phyloP scores from a whole-genome alignment of 352 stramenopile genomes.

The Nothophytophthora sp. region DNA sequence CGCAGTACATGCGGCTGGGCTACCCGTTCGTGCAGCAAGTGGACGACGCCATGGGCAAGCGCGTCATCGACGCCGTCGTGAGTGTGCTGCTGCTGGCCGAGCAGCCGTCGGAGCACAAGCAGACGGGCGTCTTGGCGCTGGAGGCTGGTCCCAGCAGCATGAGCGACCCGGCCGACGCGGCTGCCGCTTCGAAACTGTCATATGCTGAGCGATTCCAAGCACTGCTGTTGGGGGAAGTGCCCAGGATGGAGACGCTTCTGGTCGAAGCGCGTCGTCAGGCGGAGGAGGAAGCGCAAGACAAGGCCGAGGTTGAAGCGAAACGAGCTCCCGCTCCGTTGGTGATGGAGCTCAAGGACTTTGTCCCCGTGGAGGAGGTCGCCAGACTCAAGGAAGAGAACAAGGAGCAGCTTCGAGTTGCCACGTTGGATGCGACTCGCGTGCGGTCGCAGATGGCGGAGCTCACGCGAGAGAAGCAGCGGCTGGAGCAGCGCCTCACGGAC shows the following conservation, averaged over 20 bases:
- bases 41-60: conserved; percentile 62
- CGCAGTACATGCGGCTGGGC: conserved; percentile 59
- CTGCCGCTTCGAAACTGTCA: conserved; percentile 43
- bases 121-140: conserved; percentile 17
- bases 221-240: conserved; percentile 48
- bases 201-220: conserved; percentile 57
- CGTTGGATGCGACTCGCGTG: conserved; percentile 27
- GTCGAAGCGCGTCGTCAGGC: conserved; percentile 23
- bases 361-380: conserved; percentile 54
- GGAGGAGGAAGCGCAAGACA: conserved; percentile 20
- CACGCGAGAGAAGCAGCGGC: conserved; percentile 53
- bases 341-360: conserved; percentile 74
- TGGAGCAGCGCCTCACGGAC: conserved; percentile 66
- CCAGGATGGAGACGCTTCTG: conserved; percentile 39
- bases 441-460: conserved; percentile 34
- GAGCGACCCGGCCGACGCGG: background rate
- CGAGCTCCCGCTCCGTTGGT: conserved; percentile 26
- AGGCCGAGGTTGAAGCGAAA: conserved; percentile 11
- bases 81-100: conserved; percentile 49
- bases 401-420: conserved; percentile 34
- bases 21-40: conserved; percentile 51
- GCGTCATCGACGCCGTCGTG: conserved; percentile 60
- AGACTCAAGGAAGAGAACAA: conserved; percentile 49
- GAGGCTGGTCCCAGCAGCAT: conserved; percentile 21
- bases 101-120: conserved; percentile 24